Percentiles rank a stretch among this genome's conserved stretches.
These are phyloP conservation scores for Globisporangium spiculum DNA, from an alignment of 352 stramenopile genomes.

Conservation along the genomic window DNA sequence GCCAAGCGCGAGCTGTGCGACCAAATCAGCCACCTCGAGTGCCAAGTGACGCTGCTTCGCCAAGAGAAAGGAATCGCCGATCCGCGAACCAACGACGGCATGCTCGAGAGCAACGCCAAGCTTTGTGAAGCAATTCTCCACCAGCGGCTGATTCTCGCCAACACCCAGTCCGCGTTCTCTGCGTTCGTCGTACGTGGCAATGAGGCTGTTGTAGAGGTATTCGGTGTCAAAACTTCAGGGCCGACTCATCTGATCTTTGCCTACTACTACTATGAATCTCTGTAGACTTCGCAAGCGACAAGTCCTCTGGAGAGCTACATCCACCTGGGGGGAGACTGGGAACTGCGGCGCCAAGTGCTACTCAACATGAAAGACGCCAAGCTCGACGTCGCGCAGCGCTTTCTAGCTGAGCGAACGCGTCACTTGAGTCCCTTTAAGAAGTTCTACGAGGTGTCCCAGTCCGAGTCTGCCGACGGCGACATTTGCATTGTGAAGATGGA, in stretches of 20 bases:
- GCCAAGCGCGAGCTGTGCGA: not conserved
- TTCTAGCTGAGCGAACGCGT: conserved; percentile 28
- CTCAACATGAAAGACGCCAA: conserved; percentile 25
- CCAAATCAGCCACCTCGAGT: not conserved
- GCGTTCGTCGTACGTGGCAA: not conserved
- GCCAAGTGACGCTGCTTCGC: not conserved
- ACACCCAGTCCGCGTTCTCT: not conserved
- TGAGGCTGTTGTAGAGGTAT: not conserved
- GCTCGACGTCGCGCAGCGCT: conserved; percentile 20
- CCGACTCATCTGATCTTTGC: not conserved
- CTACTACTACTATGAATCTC: too few relatives aligned
- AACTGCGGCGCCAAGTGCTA: conserved; percentile 22
- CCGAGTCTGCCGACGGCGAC: conserved; percentile 33
- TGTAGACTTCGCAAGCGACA: conserved; percentile 29
- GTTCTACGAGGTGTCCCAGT: conserved; percentile 32
- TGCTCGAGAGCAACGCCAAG: not conserved
- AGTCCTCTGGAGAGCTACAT: conserved; percentile 38
- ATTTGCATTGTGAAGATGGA: conserved; percentile 29
- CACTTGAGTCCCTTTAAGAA: conserved; percentile 22
- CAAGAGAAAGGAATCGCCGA: not conserved
- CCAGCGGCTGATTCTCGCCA: not conserved
- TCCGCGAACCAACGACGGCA: not conserved
- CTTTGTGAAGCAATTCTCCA: not conserved
- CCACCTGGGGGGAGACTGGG: conserved; percentile 21
- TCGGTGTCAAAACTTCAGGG: too few relatives aligned